phyloP scores from a whole-genome alignment of 2,329 filamentous ascomycete genomes.

The Colletotrichum orchidophilum region DNA sequence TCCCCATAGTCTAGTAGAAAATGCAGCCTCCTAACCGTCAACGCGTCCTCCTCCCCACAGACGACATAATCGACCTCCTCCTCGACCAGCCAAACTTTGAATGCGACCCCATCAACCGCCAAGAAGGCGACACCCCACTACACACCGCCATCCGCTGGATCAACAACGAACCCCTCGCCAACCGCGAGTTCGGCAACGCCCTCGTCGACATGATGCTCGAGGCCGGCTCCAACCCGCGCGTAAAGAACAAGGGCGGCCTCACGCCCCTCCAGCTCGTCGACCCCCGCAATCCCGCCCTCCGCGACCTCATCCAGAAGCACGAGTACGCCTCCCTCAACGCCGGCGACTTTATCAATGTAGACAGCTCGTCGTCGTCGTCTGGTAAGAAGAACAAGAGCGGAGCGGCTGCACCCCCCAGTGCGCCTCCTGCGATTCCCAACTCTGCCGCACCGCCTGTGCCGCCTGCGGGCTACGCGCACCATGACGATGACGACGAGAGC shows the following conservation, averaged over 20 bases:
- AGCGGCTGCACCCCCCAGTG: constrained; percentile 5
- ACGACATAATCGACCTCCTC: constrained; percentile 83
- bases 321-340: constrained; percentile 71
- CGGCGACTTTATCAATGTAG: constrained; percentile 63
- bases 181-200: constrained; percentile 71
- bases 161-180: constrained; percentile 71
- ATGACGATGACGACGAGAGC: constrained; percentile 33
- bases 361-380: constrained; percentile 39
- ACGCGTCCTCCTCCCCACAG: constrained; percentile 48
- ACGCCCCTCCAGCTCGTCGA: constrained; percentile 79
- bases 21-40: not conserved
- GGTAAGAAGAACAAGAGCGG: not conserved
- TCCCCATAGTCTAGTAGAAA: not conserved
- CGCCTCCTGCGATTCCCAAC: constrained; percentile 22
- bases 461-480: constrained; percentile 34
- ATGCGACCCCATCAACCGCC: constrained; percentile 79
- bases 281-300: constrained; percentile 71
- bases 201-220: constrained; percentile 85
- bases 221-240: constrained; percentile 70
- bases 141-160: constrained; percentile 82
- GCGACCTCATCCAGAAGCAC: constrained; percentile 72
- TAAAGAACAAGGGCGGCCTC: constrained; percentile 77
- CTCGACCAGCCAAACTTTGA: constrained; percentile 87
- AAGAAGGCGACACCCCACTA: constrained; percentile 80
- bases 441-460: constrained; percentile 34